Percentiles rank a stretch among this genome's conserved stretches.
Conservation (phyloP, 148 eudicot species). For the Chenopodium suecicum region DNA sequence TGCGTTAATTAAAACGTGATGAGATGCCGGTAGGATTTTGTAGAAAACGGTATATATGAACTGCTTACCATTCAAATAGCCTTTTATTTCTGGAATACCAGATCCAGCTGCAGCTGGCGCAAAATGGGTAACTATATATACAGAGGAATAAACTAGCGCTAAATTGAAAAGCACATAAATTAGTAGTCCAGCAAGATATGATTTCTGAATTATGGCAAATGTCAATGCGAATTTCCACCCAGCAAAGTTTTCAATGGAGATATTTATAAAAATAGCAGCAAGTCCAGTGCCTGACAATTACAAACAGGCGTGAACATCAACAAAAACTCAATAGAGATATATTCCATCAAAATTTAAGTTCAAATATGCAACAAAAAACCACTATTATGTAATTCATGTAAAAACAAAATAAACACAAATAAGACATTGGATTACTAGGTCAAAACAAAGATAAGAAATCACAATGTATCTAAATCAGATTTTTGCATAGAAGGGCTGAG, state of each 20-base stretch:
- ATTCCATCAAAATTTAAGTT: no score
- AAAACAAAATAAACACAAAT: background rate
- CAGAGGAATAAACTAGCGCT: constrained; percentile 85
- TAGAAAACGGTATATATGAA: constrained; percentile 7
- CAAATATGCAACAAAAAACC: background rate
- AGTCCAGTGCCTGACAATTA: constrained; percentile 74
- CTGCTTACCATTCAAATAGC: constrained; percentile 87
- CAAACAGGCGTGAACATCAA: constrained; percentile 15
- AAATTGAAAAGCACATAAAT: constrained; percentile 74
- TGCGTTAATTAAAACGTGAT: constrained; percentile 10
- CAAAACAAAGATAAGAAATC: background rate
- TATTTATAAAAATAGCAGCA: constrained; percentile 94
- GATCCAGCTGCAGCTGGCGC: constrained; percentile 99
- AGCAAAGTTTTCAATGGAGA: constrained; percentile 96
- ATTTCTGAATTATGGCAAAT: constrained; percentile 83
- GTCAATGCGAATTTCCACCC: constrained; percentile 97
- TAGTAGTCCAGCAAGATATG: constrained; percentile 84
- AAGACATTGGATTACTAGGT: background rate
- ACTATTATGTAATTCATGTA: background rate
- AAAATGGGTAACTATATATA: constrained; percentile 79
- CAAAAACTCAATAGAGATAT: background rate
- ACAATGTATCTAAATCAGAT: background rate
- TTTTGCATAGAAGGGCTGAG: background rate
- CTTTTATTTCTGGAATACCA: constrained; percentile 98
- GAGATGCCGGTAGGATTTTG: background rate